Evolutionary conservation across 257 asterid species (phyloP), one percentile per base, ranked within the genome.

Genomic region (Henckelia pumila): DNA sequence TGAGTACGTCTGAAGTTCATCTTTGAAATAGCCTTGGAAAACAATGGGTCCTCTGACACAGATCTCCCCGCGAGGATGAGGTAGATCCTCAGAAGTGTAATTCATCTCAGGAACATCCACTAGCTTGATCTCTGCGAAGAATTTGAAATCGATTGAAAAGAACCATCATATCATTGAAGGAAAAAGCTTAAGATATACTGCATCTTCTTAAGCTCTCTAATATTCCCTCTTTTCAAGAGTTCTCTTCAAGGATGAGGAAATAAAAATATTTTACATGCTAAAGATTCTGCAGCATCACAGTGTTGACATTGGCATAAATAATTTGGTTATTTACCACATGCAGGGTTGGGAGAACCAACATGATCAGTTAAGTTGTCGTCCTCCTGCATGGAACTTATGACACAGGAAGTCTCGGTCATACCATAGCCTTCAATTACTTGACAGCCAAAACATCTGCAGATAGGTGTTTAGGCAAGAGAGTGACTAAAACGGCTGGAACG

Each of bases 51-150:
- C 98, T 79, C 98, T 84, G 61, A 90, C 90, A 76, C 98, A 93
- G 77, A 93, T 90, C 89, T 93, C 98, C 59, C 98, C 98, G 32
- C 98, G 96, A 59, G 97, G 98, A 80, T 88, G 79, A 57, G 98
- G 98, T 73, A 76, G 84, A 90, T 93, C 98, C 79, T 79, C 89
- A 22, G 95, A 85, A 25, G 98, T 89, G 78, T 93, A 93, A 76
- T 84, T 89, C 98, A 93, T 93, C 80, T 93, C 98, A 13, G 97
- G 95, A 67, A 93, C 97, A 63, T 90, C 97, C 72, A 88, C 97
- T 68, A 93, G 97, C 82, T 93, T 93, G 63, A 93, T 70, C 78
- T 88, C 98, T 89, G 88, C 49, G 68, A 56, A 56, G 35, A 64
- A 24, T 55, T 69, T 64, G 26, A 75, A 66, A 62, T 33, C 52